Percentiles rank a stretch among this genome's conserved stretches.
These are phyloP conservation scores for Neofusicoccum cordaticola DNA, from an alignment of 2,329 filamentous ascomycete genomes.

Conservation along the genomic window DNA sequence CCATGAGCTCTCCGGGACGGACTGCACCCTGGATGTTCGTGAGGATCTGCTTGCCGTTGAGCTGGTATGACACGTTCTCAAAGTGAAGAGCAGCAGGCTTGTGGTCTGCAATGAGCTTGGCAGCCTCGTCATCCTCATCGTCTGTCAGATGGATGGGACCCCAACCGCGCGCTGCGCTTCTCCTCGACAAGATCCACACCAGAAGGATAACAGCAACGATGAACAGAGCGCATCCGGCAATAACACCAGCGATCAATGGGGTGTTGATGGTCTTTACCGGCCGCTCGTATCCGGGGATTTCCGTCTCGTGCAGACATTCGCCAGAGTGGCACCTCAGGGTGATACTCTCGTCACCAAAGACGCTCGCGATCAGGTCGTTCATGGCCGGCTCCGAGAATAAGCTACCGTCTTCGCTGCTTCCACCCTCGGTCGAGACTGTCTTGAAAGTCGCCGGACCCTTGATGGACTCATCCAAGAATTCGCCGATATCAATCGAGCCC, in stretches of 20 bases:
- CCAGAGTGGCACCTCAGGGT: conserved; percentile 77
- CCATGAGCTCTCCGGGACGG: conserved; percentile 91
- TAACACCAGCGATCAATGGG: conserved; percentile 89
- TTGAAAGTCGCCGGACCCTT: conserved; percentile 83
- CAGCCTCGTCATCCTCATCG: conserved; percentile 79
- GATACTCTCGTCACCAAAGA: conserved; percentile 93
- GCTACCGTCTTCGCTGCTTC: conserved; percentile 66
- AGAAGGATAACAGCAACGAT: conserved; percentile 80
- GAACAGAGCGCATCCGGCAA: conserved; percentile 81
- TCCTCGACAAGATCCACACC: conserved; percentile 84
- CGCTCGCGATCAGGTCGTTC: conserved; percentile 80
- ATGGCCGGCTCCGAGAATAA: conserved; percentile 88
- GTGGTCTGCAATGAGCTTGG: conserved; percentile 85
- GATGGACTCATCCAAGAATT: conserved; percentile 81
- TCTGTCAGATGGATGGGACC: conserved; percentile 75
- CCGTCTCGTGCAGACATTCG: conserved; percentile 89
- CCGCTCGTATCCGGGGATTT: conserved; percentile 84
- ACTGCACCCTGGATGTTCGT: conserved; percentile 77
- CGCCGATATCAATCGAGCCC: conserved; percentile 86
- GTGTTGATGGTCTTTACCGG: conserved; percentile 96
- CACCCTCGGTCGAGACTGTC: conserved; percentile 57
- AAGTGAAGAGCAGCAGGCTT: conserved; percentile 88
- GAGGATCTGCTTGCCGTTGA: conserved; percentile 87
- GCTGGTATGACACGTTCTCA: conserved; percentile 77
- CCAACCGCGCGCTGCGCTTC: conserved; percentile 59